phyloP scores from a whole-genome alignment of 176 grass and related monocot genomes.

The Themeda triandra region DNA sequence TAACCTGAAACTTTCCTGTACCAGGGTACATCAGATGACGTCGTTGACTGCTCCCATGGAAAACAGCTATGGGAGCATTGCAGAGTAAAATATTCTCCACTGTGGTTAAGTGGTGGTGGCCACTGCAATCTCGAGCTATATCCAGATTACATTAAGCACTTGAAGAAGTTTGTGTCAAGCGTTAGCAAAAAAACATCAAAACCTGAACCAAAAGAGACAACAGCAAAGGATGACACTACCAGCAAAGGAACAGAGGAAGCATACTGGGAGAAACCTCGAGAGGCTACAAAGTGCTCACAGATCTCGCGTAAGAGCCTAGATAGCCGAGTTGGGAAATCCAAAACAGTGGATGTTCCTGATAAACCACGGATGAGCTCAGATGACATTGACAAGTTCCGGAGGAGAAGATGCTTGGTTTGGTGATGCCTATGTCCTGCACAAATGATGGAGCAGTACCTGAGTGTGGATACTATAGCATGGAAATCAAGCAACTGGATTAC shows the following conservation, averaged over 20 bases:
- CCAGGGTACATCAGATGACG: constrained; percentile 93
- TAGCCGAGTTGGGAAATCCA: constrained; percentile 78
- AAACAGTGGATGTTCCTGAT: constrained; percentile 68
- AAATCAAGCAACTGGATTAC: constrained; percentile 29
- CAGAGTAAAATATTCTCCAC: constrained; percentile 85
- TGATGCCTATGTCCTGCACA: constrained; percentile 25
- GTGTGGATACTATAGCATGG: constrained; percentile 11
- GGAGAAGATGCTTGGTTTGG: constrained; percentile 83
- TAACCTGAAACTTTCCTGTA: constrained; percentile 29
- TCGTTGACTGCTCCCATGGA: constrained; percentile 93
- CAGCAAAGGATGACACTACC: constrained; percentile 1
- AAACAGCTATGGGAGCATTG: constrained; percentile 96
- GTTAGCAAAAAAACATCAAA: constrained; percentile 53
- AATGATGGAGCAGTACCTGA: background rate
- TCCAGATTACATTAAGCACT: constrained; percentile 84
- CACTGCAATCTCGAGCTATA: constrained; percentile 97
- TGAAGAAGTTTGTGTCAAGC: constrained; percentile 69
- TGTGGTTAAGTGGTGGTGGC: constrained; percentile 88
- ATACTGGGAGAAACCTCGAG: constrained; percentile 32
- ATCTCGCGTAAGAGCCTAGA: constrained; percentile 83
- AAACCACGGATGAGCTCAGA: constrained; percentile 88
- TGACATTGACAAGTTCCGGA: constrained; percentile 79
- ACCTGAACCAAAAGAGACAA: constrained; percentile 38
- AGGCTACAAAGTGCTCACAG: constrained; percentile 55
- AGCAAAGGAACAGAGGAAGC: constrained; percentile 26